Conservation (phyloP, 805 yeast species). For the Lipomyces spencermartinsiae region DNA sequence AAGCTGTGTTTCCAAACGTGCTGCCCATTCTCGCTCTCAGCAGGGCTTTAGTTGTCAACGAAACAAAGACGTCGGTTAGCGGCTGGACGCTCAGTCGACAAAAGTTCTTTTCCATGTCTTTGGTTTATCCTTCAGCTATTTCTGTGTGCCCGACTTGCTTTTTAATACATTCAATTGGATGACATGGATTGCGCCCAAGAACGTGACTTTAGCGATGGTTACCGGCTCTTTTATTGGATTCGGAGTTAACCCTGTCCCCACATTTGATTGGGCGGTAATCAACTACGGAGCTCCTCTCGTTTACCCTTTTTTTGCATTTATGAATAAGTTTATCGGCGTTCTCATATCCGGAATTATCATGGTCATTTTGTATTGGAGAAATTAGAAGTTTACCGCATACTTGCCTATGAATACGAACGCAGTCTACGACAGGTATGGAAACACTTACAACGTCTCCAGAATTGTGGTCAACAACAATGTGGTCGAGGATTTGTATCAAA, state of each 20-base stretch:
- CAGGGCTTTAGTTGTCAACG: constrained; percentile 54
- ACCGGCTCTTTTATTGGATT: constrained; percentile 54
- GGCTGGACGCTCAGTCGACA: constrained; percentile 68
- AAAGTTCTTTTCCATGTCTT: constrained; percentile 56
- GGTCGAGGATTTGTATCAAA: constrained; percentile 53
- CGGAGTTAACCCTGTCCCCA: constrained; percentile 55
- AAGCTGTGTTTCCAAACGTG: constrained; percentile 62
- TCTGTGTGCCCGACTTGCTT: constrained; percentile 67
- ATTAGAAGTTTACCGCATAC: constrained; percentile 57
- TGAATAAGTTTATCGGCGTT: constrained; percentile 48
- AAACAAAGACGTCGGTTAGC: constrained; percentile 54
- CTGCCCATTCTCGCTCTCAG: constrained; percentile 59
- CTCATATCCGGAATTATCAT: constrained; percentile 44
- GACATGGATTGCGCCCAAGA: constrained; percentile 62
- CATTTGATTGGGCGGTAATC: constrained; percentile 54
- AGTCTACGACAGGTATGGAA: constrained; percentile 43
- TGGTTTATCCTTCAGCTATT: constrained; percentile 53
- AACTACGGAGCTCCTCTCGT: constrained; percentile 51
- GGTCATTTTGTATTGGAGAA: constrained; percentile 52
- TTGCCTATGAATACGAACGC: constrained; percentile 57
- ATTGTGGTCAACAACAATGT: constrained; percentile 57
- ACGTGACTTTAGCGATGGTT: constrained; percentile 55
- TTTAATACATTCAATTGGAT: constrained; percentile 63
- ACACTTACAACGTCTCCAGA: constrained; percentile 54
- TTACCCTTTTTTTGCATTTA: constrained; percentile 52